A percentile compares a stretch with the other conserved stretches of the same genome.
Conservation (phyloP, 805 yeast species). For the Hanseniaspora singularis region DNA sequence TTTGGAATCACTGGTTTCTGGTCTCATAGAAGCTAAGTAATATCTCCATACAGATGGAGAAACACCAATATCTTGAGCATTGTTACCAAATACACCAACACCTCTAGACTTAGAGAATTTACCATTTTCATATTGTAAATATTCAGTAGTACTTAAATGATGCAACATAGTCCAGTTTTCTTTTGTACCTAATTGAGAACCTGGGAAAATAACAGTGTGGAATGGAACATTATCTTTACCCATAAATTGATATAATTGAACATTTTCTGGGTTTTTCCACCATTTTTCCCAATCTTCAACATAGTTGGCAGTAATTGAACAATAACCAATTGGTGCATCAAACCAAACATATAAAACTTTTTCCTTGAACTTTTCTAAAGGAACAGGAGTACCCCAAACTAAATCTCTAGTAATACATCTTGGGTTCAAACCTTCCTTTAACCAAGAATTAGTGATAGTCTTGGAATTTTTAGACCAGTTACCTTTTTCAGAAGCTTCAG, state of each 20-base stretch:
- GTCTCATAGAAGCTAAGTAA: conserved; percentile 82
- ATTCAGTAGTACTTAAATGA: conserved; percentile 89
- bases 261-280: conserved; percentile 93
- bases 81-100: conserved; percentile 95
- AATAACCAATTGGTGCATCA: conserved; percentile 95
- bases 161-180: conserved; percentile 85
- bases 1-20: conserved; percentile 91
- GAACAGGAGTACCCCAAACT: conserved; percentile 98
- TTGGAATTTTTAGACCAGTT: conserved; percentile 86
- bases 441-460: conserved; percentile 85
- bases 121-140: conserved; percentile 94
- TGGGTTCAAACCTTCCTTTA: conserved; percentile 82
- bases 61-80: conserved; percentile 85
- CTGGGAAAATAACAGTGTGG: conserved; percentile 97
- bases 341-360: conserved; percentile 98
- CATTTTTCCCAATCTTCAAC: conserved; percentile 68
- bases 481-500: conserved; percentile 55
- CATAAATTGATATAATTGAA: conserved; percentile 89
- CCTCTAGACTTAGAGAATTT: conserved; percentile 97
- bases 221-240: conserved; percentile 98
- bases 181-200: conserved; percentile 75
- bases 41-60: conserved; percentile 96
- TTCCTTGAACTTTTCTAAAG: conserved; percentile 69
- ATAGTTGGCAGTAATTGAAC: conserved; percentile 91
- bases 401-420: conserved; percentile 96